phyloP scores from a whole-genome alignment of 1,139 yeast genomes.

The Arxiozyma slooffiae region DNA sequence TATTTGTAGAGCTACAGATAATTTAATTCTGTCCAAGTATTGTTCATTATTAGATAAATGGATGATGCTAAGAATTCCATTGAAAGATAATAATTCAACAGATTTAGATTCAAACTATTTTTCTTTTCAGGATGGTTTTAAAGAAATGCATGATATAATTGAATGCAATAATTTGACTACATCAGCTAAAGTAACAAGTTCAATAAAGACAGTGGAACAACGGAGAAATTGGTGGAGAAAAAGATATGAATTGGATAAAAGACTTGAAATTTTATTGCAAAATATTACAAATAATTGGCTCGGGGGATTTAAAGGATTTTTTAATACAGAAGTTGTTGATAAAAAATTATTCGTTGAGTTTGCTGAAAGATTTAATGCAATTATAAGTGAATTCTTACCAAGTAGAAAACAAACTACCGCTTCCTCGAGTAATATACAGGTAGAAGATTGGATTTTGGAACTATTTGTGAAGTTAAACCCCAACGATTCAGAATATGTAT shows the following conservation, averaged over 20 bases:
- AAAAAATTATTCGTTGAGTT: slow-evolving; percentile 32
- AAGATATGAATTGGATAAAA: slow-evolving; percentile 52
- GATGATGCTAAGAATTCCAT: slow-evolving; percentile 49
- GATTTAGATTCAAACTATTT: slow-evolving; percentile 37
- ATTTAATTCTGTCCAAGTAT: slow-evolving; percentile 45
- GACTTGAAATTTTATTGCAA: slow-evolving; percentile 44
- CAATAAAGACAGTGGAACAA: slow-evolving; percentile 44
- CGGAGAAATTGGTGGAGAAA: slow-evolving; percentile 71
- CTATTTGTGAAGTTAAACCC: slow-evolving; percentile 43
- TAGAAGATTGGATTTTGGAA: slow-evolving; percentile 44
- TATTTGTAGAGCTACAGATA: slow-evolving; percentile 49
- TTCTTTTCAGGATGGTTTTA: slow-evolving; percentile 40
- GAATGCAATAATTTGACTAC: slow-evolving; percentile 54
- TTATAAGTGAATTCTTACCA: slow-evolving; percentile 33
- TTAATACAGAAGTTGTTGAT: slow-evolving; percentile 33
- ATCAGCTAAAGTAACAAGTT: slow-evolving; percentile 40
- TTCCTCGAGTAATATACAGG: slow-evolving; percentile 29
- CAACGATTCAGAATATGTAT: slow-evolving; percentile 29
- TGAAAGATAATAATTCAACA: slow-evolving; percentile 42
- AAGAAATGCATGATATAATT: slow-evolving; percentile 44
- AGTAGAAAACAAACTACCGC: slow-evolving; percentile 29
- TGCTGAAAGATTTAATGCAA: slow-evolving; percentile 33
- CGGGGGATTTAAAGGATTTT: slow-evolving; percentile 65
- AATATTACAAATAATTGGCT: slow-evolving; percentile 62
- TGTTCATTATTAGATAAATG: slow-evolving; percentile 32